These are phyloP conservation scores for Pestalotiopsis sp. DNA, from an alignment of 2,329 filamentous ascomycete genomes.

Conservation along the genomic window DNA sequence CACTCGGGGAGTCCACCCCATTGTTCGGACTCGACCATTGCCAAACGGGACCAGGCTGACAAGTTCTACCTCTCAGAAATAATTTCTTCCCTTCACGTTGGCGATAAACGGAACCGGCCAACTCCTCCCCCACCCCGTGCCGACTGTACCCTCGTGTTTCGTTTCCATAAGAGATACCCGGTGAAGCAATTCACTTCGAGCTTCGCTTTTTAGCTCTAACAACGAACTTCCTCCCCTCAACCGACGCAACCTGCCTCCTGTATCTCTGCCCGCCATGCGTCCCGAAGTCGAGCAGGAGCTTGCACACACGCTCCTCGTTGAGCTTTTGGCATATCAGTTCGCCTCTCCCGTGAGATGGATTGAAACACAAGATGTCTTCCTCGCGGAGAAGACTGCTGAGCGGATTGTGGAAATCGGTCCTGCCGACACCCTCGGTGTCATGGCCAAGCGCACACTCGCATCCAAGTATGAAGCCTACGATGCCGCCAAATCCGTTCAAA, in stretches of 20 bases:
- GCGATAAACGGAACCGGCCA: conserved; percentile 3
- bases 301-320: conserved; percentile 95
- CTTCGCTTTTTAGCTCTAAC: conserved; percentile 1
- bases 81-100: conserved; percentile 2
- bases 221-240: conserved; percentile 12
- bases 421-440: conserved; percentile 93
- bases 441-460: conserved; percentile 94
- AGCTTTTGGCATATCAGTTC: conserved; percentile 99
- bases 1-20: conserved; percentile 2
- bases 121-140: not conserved
- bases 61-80: conserved; percentile 1
- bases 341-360: conserved; percentile 99
- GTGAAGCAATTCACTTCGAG: conserved; percentile 12
- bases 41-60: not conserved
- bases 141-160: conserved; percentile 8
- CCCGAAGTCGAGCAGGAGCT: conserved; percentile 99
- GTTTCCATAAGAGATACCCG: conserved; percentile 13
- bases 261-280: conserved; percentile 66
- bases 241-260: conserved; percentile 16
- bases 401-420: conserved; percentile 97
- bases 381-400: conserved; percentile 94
- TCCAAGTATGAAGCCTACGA: conserved; percentile 99
- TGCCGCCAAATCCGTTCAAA: conserved; percentile 92
- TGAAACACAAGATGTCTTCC: conserved; percentile 99
- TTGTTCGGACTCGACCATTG: not conserved